Base-by-base conservation (phyloP, 371 early-diverging fungal species). In the Mucor velutinosus region DNA sequence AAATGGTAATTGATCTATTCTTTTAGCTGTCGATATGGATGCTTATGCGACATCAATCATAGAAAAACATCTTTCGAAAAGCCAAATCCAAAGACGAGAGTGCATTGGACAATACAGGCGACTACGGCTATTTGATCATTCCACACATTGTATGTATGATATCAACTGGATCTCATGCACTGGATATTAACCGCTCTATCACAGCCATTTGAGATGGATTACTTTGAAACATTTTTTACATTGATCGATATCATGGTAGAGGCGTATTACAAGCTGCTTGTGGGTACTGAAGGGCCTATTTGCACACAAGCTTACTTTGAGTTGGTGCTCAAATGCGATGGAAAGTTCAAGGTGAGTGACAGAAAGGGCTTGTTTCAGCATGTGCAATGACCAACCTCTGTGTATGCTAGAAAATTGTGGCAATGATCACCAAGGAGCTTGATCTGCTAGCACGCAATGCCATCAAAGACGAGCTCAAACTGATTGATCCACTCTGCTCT, bases 41-140 rank as follows among this genome's bases (percentile, higher is more conserved):
- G 23, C 51, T 51, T 23, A 51, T 27, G 25, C 11, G 10, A 23
- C 14, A 25, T 15, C 14, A 0, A 25, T 15, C 25, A 23, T 70
- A 80, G 84, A 84, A 86, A 83, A 86, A 86, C 45, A 79, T 86
- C 57, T 84, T 86, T 73, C 74, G 83, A 71, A 84, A 86, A 74
- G 65, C 80, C 25, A 77, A 75, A 69, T 72, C 67, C 29, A 82
- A 85, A 49, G 82, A 84, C 29, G 83, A 86, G 35, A 62, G 70
- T 61, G 27, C 67, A 15, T 58, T 32, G 32, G 82, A 81, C 33
- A 71, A 65, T 55, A 79, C 78, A 12, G 63, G 67, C 29, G 86
- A 85, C 62, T 85, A 81, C 58, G 76, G 71, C 1, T 76, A 86
- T 72, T 64, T 85, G 57, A 72, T 70, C 29, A 60, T 82, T 29